These are phyloP conservation scores for Coprinopsis sp. DNA, from an alignment of 768 basidiomycete species.

Conservation along the genomic window DNA sequence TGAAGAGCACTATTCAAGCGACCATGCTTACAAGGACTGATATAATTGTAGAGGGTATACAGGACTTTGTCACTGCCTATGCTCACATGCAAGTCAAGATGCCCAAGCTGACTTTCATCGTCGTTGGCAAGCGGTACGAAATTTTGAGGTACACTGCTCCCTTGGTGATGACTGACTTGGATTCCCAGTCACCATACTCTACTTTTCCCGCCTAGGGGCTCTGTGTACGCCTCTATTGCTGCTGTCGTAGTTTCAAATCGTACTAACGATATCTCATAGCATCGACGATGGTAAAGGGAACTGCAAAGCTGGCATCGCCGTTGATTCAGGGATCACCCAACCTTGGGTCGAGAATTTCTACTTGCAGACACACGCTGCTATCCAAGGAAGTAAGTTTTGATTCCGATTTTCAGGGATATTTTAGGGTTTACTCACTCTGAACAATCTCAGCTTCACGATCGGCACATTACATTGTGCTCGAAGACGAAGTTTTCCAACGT, in stretches of 20 bases:
- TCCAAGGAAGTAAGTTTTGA: slow-evolving; percentile 45
- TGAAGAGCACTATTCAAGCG: too few species aligned
- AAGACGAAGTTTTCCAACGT: slow-evolving; percentile 18
- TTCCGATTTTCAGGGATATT: background rate
- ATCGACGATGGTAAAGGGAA: slow-evolving; percentile 39
- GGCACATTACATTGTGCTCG: slow-evolving; percentile 24
- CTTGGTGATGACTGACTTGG: background rate
- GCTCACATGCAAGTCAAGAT: background rate
- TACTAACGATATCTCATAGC: background rate
- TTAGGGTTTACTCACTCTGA: background rate
- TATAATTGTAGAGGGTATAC: too few species aligned
- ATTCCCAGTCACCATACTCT: slow-evolving; percentile 26
- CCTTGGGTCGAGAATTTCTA: slow-evolving; percentile 49
- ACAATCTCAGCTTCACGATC: slow-evolving; percentile 17
- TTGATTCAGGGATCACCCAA: slow-evolving; percentile 35
- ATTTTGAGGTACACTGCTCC: slow-evolving; percentile 39
- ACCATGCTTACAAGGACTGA: too few species aligned
- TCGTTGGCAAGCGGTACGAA: slow-evolving; percentile 64
- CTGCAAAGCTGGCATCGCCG: slow-evolving; percentile 47
- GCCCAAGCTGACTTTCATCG: slow-evolving; percentile 48
- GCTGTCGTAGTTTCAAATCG: background rate
- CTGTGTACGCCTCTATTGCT: background rate
- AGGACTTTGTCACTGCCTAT: too few species aligned
- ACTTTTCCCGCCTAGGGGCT: slow-evolving; percentile 16
- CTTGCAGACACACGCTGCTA: slow-evolving; percentile 50